Evolutionary conservation across 1,139 yeast species (phyloP).

Genomic region (Pichia sp.): DNA sequence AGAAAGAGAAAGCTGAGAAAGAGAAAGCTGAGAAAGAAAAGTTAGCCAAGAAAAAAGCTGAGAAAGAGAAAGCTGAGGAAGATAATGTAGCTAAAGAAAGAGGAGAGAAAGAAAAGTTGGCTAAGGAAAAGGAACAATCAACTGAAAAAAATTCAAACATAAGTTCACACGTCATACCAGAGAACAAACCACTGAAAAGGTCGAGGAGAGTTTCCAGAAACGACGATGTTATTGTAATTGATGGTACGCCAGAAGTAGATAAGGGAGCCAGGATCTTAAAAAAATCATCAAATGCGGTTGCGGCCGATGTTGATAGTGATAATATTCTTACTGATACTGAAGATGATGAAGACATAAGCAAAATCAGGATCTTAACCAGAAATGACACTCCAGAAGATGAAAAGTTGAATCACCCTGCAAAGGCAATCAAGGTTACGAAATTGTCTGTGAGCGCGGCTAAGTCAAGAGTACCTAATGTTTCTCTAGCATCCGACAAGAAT

Average conservation of each 20-base stretch:
- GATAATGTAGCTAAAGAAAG: background rate
- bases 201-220: slow-evolving; percentile 24
- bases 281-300: background rate
- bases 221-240: background rate
- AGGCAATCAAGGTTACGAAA: slow-evolving; percentile 13
- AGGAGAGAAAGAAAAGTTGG: background rate
- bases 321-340: slow-evolving; percentile 1
- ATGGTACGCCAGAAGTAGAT: background rate
- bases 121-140: slow-evolving; percentile 1
- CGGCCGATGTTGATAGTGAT: background rate
- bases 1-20: background rate
- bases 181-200: slow-evolving; percentile 4
- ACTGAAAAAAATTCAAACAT: slow-evolving; percentile 6
- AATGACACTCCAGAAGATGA: slow-evolving; percentile 16
- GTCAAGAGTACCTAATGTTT: background rate
- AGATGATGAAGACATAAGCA: slow-evolving; percentile 8
- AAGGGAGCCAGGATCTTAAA: background rate
- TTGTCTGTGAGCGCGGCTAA: background rate
- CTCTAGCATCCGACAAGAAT: background rate
- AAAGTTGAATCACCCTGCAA: slow-evolving; percentile 2
- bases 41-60: background rate
- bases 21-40: background rate
- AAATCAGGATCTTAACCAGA: slow-evolving; percentile 11
- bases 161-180: slow-evolving; percentile 1
- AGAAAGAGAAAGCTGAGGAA: background rate